phyloP scores from a whole-genome alignment of 2,329 filamentous ascomycete species.

The Trichoderma simmonsii region DNA sequence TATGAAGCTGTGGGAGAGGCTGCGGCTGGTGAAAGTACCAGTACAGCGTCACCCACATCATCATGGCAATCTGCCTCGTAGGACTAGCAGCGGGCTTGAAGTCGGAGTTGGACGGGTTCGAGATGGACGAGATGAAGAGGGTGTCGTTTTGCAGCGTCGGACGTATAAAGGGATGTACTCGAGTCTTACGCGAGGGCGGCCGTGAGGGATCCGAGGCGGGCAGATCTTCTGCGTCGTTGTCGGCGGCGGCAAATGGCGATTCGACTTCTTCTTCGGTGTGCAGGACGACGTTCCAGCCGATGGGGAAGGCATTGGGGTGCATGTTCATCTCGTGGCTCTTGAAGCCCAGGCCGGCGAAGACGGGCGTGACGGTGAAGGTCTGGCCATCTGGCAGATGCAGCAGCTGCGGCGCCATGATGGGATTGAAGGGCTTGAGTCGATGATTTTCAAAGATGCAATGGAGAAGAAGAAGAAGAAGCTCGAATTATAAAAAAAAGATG shows the following conservation, averaged over 20 bases:
- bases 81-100: slow-evolving; percentile 78
- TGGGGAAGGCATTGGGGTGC: slow-evolving; percentile 69
- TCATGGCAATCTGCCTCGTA: slow-evolving; percentile 89
- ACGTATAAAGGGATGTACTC: slow-evolving; percentile 51
- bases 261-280: slow-evolving; percentile 58
- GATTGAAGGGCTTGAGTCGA: not conserved
- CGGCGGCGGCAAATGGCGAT: slow-evolving; percentile 21
- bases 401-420: slow-evolving; percentile 39
- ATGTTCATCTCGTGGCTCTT: slow-evolving; percentile 72
- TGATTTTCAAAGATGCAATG: not conserved
- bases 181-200: slow-evolving; percentile 16
- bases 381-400: slow-evolving; percentile 85
- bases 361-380: slow-evolving; percentile 73
- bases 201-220: not conserved
- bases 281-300: slow-evolving; percentile 87
- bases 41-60: slow-evolving; percentile 90
- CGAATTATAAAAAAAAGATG: not conserved
- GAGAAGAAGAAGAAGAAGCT: not conserved
- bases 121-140: slow-evolving; percentile 89
- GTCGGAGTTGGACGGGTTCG: slow-evolving; percentile 74
- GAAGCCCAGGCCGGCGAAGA: slow-evolving; percentile 91
- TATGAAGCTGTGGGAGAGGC: slow-evolving; percentile 63
- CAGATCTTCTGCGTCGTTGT: slow-evolving; percentile 27
- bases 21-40: slow-evolving; percentile 95
- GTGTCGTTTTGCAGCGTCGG: slow-evolving; percentile 78